Conservation (phyloP, 2,329 filamentous ascomycete species). For the Rutstroemia sp. region DNA sequence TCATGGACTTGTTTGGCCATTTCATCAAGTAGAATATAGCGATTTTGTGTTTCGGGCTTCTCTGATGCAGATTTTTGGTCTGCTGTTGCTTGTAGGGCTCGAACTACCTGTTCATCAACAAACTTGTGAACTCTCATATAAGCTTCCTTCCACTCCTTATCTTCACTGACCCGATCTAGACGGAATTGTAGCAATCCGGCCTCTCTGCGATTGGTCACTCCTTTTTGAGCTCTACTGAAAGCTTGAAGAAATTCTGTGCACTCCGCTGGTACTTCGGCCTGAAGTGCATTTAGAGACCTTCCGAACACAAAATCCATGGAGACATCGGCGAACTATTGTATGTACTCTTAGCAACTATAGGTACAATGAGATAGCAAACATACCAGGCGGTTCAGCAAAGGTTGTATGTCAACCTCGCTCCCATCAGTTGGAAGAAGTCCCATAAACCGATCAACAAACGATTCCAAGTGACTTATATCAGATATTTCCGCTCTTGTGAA, state of each 20-base stretch:
- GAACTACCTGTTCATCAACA: conserved; percentile 7
- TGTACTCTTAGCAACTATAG: neutral
- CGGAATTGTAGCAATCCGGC: neutral
- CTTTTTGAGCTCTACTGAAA: neutral
- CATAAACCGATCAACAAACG: neutral
- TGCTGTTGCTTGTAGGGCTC: conserved; percentile 6
- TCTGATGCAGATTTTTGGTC: neutral
- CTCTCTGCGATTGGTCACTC: neutral
- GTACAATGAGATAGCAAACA: neutral
- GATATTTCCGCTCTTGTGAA: conserved; percentile 3
- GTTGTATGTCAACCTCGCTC: conserved; percentile 3
- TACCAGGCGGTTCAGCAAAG: neutral
- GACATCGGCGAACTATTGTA: neutral
- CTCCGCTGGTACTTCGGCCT: neutral
- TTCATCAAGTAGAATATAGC: conserved; percentile 1
- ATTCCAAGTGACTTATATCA: neutral
- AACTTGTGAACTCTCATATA: conserved; percentile 2
- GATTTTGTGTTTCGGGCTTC: neutral
- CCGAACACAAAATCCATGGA: conserved; percentile 6
- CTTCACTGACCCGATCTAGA: neutral
- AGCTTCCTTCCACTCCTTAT: neutral
- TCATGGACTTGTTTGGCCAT: conserved; percentile 6
- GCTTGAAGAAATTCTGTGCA: neutral
- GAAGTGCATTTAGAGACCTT: neutral
- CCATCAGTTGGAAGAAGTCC: neutral